These are phyloP conservation scores for Diplosphaera chodatii DNA, from an alignment of 139 green algal genomes.

Conservation along the genomic window DNA sequence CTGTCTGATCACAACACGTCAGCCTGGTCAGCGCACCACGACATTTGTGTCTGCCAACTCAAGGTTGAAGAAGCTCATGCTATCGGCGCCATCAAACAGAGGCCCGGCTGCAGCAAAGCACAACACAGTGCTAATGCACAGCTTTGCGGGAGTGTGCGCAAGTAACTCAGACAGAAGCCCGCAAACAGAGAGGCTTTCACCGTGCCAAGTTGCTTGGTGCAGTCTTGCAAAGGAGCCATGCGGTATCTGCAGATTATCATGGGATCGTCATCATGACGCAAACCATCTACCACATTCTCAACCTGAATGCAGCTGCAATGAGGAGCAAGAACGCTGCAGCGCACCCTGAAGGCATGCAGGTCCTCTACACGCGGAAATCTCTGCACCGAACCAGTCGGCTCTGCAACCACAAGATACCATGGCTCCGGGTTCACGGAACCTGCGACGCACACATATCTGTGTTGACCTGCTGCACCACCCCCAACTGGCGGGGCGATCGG, in stretches of 20 bases:
- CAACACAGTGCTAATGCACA: too few relatives aligned
- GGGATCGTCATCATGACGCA: too few relatives aligned
- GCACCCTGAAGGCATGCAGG: slow-evolving; percentile 36
- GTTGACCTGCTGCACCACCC: too few relatives aligned
- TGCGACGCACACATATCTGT: neutral
- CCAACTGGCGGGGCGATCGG: too few relatives aligned
- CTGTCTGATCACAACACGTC: too few relatives aligned
- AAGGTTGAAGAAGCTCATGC: slow-evolving; percentile 92
- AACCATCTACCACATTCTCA: too few relatives aligned
- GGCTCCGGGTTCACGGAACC: slow-evolving; percentile 13
- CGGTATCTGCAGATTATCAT: slow-evolving; percentile 30
- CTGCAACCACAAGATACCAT: slow-evolving; percentile 84
- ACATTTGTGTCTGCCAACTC: slow-evolving; percentile 93
- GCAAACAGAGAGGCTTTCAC: too few relatives aligned
- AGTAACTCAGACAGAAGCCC: too few relatives aligned
- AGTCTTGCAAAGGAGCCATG: slow-evolving; percentile 41
- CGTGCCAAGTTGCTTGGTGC: slow-evolving; percentile 71
- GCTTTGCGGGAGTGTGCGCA: too few relatives aligned
- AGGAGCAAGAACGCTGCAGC: too few relatives aligned
- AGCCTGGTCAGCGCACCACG: slow-evolving; percentile 10
- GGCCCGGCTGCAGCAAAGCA: slow-evolving; percentile 40
- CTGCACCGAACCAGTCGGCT: slow-evolving; percentile 29
- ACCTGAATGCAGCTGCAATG: too few relatives aligned
- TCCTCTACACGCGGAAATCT: slow-evolving; percentile 12
- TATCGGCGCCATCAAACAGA: slow-evolving; percentile 46